These are phyloP conservation scores for Phlyctochytrium bullatum DNA, from an alignment of 192 early-diverging fungal species.

Conservation along the genomic window DNA sequence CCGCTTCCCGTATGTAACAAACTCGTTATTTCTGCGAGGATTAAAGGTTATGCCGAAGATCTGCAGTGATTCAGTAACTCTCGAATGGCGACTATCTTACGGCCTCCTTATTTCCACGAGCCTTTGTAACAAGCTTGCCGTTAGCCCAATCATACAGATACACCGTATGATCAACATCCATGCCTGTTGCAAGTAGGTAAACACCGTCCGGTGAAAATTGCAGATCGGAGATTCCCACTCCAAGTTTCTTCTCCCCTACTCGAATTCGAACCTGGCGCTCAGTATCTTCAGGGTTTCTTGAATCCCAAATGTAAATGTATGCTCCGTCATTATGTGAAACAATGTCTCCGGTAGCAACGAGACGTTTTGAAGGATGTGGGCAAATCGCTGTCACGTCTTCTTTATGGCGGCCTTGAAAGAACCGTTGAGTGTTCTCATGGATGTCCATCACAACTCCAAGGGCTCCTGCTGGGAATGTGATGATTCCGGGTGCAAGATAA, in stretches of 20 bases:
- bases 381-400: slow-evolving; percentile 22
- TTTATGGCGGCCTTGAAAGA: slow-evolving; percentile 29
- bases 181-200: slow-evolving; percentile 13
- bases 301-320: slow-evolving; percentile 31
- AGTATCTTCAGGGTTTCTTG: slow-evolving; percentile 23
- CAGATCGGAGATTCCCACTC: slow-evolving; percentile 16
- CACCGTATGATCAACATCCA: slow-evolving; percentile 22
- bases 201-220: slow-evolving; percentile 25
- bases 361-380: slow-evolving; percentile 19
- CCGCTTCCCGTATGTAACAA: slow-evolving; percentile 25
- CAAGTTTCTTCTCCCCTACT: slow-evolving; percentile 21
- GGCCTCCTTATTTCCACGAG: slow-evolving; percentile 12
- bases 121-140: slow-evolving; percentile 20
- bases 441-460: slow-evolving; percentile 29
- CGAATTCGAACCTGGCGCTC: slow-evolving; percentile 27
- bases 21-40: slow-evolving; percentile 6
- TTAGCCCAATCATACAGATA: slow-evolving; percentile 29
- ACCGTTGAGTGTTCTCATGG: slow-evolving; percentile 12
- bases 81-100: slow-evolving; percentile 1
- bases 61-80: slow-evolving; percentile 7
- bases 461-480: slow-evolving; percentile 26
- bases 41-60: slow-evolving; percentile 26
- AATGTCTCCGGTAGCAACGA: slow-evolving; percentile 25
- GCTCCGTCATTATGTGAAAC: slow-evolving; percentile 16
- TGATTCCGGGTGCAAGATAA: slow-evolving; percentile 15